phyloP scores from a whole-genome alignment of 1,284 basidiomycete genomes.

The Ganoderma boninense region DNA sequence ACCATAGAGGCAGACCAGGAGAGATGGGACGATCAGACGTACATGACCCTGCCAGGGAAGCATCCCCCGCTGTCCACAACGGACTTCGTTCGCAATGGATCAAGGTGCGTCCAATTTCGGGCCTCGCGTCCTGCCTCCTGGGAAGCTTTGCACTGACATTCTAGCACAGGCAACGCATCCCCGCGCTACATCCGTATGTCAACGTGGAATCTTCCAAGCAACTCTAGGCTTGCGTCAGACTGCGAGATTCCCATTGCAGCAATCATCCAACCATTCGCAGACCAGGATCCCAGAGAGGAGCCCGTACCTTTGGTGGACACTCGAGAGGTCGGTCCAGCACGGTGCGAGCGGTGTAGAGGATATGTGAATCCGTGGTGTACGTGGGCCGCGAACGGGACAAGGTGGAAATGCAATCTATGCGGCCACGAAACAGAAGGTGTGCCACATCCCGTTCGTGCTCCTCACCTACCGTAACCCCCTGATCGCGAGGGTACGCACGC shows the following conservation, averaged over 20 bases:
- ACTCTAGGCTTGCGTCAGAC: conserved; percentile 82
- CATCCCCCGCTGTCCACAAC: conserved; percentile 88
- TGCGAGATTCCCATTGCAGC: conserved; percentile 89
- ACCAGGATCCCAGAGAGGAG: conserved; percentile 83
- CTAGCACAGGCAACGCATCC: conserved; percentile 66
- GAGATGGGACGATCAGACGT: conserved; percentile 83
- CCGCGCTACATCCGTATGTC: conserved; percentile 74
- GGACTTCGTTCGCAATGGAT: conserved; percentile 89
- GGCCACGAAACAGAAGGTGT: conserved; percentile 82
- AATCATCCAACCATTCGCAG: conserved; percentile 91
- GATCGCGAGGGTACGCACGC: conserved; percentile 3
- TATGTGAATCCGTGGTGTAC: conserved; percentile 97
- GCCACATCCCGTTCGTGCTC: conserved; percentile 29
- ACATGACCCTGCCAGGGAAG: conserved; percentile 78
- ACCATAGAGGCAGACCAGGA: conserved; percentile 86
- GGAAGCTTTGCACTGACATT: background rate
- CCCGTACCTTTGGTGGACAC: conserved; percentile 81
- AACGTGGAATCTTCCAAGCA: conserved; percentile 80
- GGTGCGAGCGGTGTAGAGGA: conserved; percentile 88
- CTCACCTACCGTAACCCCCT: conserved; percentile 2
- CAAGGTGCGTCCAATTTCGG: conserved; percentile 69
- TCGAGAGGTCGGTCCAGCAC: conserved; percentile 77
- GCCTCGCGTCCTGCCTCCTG: background rate
- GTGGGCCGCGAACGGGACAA: conserved; percentile 86
- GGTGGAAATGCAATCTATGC: conserved; percentile 96